Conservation (phyloP, 2,329 filamentous ascomycete species). For the Tolypocladium tundrense region DNA sequence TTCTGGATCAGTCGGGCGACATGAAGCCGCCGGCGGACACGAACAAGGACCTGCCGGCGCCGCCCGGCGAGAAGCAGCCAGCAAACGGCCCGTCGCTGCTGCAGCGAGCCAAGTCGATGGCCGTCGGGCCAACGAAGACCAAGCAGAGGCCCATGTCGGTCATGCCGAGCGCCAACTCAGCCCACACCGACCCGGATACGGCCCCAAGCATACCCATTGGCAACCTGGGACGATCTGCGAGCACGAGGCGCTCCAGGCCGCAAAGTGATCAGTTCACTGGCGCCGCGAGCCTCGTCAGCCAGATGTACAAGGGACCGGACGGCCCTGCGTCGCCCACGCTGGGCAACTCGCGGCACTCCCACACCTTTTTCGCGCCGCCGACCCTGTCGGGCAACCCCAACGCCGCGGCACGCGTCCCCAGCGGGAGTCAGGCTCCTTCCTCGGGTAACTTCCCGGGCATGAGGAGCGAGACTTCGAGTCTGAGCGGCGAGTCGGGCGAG, state of each 20-base stretch:
- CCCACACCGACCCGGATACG: slow-evolving; percentile 57
- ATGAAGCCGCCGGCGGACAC: slow-evolving; percentile 34
- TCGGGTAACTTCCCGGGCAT: slow-evolving; percentile 64
- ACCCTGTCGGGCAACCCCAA: slow-evolving; percentile 39
- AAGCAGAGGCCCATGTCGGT: slow-evolving; percentile 48
- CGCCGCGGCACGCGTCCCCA: slow-evolving; percentile 41
- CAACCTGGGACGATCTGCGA: slow-evolving; percentile 42
- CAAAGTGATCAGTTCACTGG: slow-evolving; percentile 54
- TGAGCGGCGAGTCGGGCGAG: slow-evolving; percentile 56
- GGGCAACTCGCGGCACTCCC: slow-evolving; percentile 46
- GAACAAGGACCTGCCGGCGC: slow-evolving; percentile 78
- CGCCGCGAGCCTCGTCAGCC: slow-evolving; percentile 67
- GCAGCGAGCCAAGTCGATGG: slow-evolving; percentile 52
- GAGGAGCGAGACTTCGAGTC: slow-evolving; percentile 52
- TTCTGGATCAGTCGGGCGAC: slow-evolving; percentile 70
- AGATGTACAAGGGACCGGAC: slow-evolving; percentile 75
- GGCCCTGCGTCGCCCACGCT: slow-evolving; percentile 51
- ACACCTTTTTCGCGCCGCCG: slow-evolving; percentile 51
- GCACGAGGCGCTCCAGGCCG: slow-evolving; percentile 44
- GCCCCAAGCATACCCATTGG: slow-evolving; percentile 67
- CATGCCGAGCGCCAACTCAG: slow-evolving; percentile 34
- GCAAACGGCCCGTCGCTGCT: slow-evolving; percentile 37
- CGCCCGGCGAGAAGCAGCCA: slow-evolving; percentile 32
- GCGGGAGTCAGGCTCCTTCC: slow-evolving; percentile 32
- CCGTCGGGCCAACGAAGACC: slow-evolving; percentile 35